These are phyloP conservation scores for Neofusicoccum umdonicola DNA, from an alignment of 2,329 filamentous ascomycete species.

Conservation along the genomic window DNA sequence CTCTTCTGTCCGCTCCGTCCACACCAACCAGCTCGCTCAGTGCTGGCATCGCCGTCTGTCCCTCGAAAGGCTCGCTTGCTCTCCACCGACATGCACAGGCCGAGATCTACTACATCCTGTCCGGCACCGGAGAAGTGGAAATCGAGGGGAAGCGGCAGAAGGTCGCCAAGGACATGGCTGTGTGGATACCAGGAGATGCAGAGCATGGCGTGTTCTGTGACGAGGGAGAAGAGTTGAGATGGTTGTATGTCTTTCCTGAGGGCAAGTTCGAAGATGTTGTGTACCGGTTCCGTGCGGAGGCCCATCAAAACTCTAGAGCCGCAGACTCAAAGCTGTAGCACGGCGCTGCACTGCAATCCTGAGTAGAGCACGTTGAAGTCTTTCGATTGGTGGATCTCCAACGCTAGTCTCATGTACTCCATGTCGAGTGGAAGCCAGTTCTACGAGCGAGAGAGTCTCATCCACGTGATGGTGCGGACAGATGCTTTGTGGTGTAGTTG, in stretches of 20 bases:
- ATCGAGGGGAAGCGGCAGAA: constrained; percentile 37
- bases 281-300: constrained; percentile 34
- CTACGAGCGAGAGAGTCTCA: too few relatives aligned
- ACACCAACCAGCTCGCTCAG: constrained; percentile 38
- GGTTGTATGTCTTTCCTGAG: constrained; percentile 44
- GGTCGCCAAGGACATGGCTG: constrained; percentile 34
- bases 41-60: constrained; percentile 39
- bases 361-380: too few relatives aligned
- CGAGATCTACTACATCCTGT: constrained; percentile 44
- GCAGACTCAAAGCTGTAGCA: too few relatives aligned
- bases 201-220: constrained; percentile 40
- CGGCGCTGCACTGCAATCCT: too few relatives aligned
- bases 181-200: constrained; percentile 45
- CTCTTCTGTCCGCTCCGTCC: constrained; percentile 35
- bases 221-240: constrained; percentile 30
- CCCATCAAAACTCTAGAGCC: not conserved
- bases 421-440: too few relatives aligned
- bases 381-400: too few relatives aligned
- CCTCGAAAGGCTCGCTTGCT: constrained; percentile 35
- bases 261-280: constrained; percentile 38
- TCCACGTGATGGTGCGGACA: too few relatives aligned
- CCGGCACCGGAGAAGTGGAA: constrained; percentile 36
- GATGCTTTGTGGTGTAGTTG: too few relatives aligned
- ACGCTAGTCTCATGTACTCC: too few relatives aligned
- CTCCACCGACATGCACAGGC: constrained; percentile 43